Percentiles rank a stretch among this genome's conserved stretches.
These are phyloP conservation scores for Xanthoconium separans DNA, from an alignment of 1,284 basidiomycete species.

Conservation along the genomic window DNA sequence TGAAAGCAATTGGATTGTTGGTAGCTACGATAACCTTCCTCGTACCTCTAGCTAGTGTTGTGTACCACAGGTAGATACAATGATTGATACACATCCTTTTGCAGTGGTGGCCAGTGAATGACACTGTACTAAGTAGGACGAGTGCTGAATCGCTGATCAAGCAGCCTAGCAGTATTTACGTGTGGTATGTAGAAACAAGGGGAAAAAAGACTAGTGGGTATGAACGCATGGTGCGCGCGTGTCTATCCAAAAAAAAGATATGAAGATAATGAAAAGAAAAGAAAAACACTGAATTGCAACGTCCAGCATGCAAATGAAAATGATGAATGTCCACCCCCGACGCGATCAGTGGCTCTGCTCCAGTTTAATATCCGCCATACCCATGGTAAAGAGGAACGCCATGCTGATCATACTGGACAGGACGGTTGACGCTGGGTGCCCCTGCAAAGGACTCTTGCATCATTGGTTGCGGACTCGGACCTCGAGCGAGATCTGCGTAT, in stretches of 20 bases:
- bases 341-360: background rate
- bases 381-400: slow-evolving; percentile 61
- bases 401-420: slow-evolving; percentile 47
- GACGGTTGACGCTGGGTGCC: slow-evolving; percentile 43
- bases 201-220: slow-evolving; percentile 19
- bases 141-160: slow-evolving; percentile 8
- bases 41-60: slow-evolving; percentile 25
- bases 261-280: slow-evolving; percentile 1
- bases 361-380: slow-evolving; percentile 36
- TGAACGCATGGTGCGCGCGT: slow-evolving; percentile 13
- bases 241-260: background rate
- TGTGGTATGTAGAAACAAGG: slow-evolving; percentile 1
- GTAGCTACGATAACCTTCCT: slow-evolving; percentile 37
- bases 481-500: slow-evolving; percentile 77
- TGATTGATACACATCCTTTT: slow-evolving; percentile 18
- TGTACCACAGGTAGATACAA: slow-evolving; percentile 23
- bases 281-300: slow-evolving; percentile 22
- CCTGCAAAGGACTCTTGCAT: slow-evolving; percentile 56
- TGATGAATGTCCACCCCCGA: slow-evolving; percentile 1
- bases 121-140: slow-evolving; percentile 5
- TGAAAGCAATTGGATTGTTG: slow-evolving; percentile 34
- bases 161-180: slow-evolving; percentile 11
- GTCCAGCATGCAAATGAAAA: slow-evolving; percentile 33
- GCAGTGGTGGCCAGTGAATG: slow-evolving; percentile 1
- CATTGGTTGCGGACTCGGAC: slow-evolving; percentile 55